Evolutionary conservation across 441 rosid genomes (phyloP).

Genomic region (Jatropha podagrica): DNA sequence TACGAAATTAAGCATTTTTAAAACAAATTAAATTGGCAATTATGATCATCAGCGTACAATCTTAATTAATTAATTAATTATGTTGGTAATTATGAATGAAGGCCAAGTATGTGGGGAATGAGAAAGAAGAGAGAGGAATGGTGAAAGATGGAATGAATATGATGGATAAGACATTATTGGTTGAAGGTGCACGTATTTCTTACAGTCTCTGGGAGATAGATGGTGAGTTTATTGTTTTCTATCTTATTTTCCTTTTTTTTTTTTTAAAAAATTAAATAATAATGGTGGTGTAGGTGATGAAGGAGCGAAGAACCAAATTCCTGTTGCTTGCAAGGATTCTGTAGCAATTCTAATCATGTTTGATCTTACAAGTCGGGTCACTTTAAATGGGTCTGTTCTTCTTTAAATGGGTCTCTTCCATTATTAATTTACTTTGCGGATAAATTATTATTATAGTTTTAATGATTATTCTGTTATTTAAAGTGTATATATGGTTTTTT

Average conservation of each 20-base stretch:
- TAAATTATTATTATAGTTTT: not conserved
- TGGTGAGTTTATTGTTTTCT: constrained; percentile 36
- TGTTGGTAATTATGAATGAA: constrained; percentile 21
- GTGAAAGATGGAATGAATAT: constrained; percentile 51
- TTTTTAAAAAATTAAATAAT: not conserved
- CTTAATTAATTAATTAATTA: not conserved
- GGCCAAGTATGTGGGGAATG: constrained; percentile 77
- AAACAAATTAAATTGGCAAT: too few species aligned
- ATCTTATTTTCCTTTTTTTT: not conserved
- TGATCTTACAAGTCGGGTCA: constrained; percentile 74
- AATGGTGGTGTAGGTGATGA: constrained; percentile 44
- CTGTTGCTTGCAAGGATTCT: constrained; percentile 70
- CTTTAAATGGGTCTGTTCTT: constrained; percentile 50
- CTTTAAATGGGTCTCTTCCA: not conserved
- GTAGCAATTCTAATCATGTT: constrained; percentile 83
- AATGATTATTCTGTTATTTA: not conserved
- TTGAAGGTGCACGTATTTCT: constrained; percentile 72
- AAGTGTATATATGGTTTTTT: not conserved
- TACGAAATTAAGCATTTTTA: too few species aligned
- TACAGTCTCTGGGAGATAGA: constrained; percentile 80
- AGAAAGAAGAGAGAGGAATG: constrained; percentile 36
- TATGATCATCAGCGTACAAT: too few species aligned
- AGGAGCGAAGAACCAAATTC: constrained; percentile 47
- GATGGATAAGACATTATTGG: constrained; percentile 64
- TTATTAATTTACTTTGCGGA: too few species aligned